Evolutionary conservation across 768 basidiomycete species (phyloP).

Genomic region (Rhizopogon salebrosus): DNA sequence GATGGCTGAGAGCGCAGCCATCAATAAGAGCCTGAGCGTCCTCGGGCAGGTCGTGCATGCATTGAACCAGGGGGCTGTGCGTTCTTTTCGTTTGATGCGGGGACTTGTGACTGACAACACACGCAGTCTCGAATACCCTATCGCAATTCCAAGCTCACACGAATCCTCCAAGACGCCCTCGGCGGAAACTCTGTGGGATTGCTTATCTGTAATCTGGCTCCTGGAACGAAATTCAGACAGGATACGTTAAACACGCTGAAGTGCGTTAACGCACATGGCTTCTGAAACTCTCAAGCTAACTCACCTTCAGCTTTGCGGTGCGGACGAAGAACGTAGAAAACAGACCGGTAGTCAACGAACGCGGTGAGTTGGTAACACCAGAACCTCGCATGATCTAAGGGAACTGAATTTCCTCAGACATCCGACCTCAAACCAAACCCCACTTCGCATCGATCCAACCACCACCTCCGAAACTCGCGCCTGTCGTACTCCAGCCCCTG

Average conservation of each 20-base stretch:
- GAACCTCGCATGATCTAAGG: neutral
- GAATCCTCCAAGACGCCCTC: constrained; percentile 86
- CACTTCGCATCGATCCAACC: constrained; percentile 63
- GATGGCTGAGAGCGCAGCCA: constrained; percentile 84
- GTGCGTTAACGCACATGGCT: constrained; percentile 32
- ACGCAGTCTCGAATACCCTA: constrained; percentile 75
- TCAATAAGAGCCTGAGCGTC: constrained; percentile 85
- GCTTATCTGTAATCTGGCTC: constrained; percentile 84
- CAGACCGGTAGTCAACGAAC: constrained; percentile 72
- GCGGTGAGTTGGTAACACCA: constrained; percentile 39
- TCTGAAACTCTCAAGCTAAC: neutral
- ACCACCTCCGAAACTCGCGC: constrained; percentile 39
- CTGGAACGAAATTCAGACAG: constrained; percentile 74
- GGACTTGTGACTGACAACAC: constrained; percentile 4
- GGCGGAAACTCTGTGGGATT: constrained; percentile 77
- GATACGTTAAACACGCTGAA: constrained; percentile 92
- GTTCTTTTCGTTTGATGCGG: constrained; percentile 9
- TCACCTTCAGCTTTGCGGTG: constrained; percentile 59
- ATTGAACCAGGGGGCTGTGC: constrained; percentile 64
- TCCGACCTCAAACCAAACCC: constrained; percentile 49
- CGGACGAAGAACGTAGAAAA: constrained; percentile 87
- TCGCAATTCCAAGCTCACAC: constrained; percentile 83
- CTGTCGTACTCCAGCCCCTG: constrained; percentile 40
- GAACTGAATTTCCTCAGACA: constrained; percentile 35
- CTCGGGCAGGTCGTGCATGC: constrained; percentile 88